A percentile compares a stretch with the other conserved stretches of the same genome.
Conservation (phyloP, 805 yeast species). For the Lipomyces chichibuensis region DNA sequence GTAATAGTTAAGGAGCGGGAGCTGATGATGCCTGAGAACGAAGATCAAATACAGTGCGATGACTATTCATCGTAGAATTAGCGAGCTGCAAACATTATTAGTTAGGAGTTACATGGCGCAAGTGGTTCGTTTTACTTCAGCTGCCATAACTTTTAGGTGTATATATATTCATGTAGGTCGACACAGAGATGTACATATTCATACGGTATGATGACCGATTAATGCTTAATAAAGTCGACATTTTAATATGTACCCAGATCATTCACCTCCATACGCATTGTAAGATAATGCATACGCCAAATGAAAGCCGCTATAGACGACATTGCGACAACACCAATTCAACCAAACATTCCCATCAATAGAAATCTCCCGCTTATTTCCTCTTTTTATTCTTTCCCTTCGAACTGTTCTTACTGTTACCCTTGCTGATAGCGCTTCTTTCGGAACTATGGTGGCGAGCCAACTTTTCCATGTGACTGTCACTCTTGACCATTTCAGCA, state of each 20-base stretch:
- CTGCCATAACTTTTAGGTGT: neutral
- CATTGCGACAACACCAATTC: neutral
- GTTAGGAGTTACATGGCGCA: neutral
- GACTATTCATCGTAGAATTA: neutral
- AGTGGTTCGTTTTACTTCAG: neutral
- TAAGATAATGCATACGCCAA: neutral
- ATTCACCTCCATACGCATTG: neutral
- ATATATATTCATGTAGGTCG: neutral
- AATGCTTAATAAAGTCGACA: neutral
- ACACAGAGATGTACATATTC: neutral
- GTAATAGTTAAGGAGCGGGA: constrained; percentile 21
- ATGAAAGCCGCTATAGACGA: neutral
- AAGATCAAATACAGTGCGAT: neutral
- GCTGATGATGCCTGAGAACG: constrained; percentile 4
- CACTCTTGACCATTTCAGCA: constrained; percentile 98
- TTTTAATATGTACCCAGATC: neutral
- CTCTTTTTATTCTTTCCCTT: neutral
- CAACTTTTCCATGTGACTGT: constrained; percentile 95
- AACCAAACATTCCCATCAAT: neutral
- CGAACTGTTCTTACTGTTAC: neutral
- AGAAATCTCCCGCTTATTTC: neutral
- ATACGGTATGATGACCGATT: neutral
- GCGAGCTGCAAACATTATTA: neutral
- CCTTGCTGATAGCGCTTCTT: neutral
- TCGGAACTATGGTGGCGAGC: constrained; percentile 27